phyloP scores from a whole-genome alignment of 192 early-diverging fungal species.

The Coemansia sp. region DNA sequence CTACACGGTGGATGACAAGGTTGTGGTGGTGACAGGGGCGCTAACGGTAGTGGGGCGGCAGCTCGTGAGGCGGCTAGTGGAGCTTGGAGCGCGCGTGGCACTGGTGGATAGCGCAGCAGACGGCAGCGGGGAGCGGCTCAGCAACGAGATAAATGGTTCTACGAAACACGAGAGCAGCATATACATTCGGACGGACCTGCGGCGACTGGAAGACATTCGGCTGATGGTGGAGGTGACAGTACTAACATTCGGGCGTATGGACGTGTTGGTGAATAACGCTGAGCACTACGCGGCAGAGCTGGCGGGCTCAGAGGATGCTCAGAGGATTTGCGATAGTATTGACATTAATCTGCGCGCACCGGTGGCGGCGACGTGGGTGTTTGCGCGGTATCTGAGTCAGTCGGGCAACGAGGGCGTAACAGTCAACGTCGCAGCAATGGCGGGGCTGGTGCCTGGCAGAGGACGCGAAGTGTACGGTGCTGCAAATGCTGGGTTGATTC shows the following conservation, averaged over 20 bases:
- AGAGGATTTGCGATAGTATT: conserved; percentile 20
- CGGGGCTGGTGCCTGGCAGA: conserved; percentile 26
- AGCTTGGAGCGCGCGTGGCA: conserved; percentile 18
- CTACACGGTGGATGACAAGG: conserved; percentile 27
- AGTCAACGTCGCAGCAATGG: conserved; percentile 35
- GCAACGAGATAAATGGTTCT: conserved; percentile 4
- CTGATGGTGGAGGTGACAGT: conserved; percentile 35
- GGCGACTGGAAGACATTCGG: conserved; percentile 16
- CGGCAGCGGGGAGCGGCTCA: conserved; percentile 29
- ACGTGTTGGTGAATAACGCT: conserved; percentile 36
- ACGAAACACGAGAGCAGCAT: conserved; percentile 3
- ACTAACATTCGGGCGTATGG: conserved; percentile 35
- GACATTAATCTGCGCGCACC: conserved; percentile 35
- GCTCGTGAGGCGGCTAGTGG: conserved; percentile 10
- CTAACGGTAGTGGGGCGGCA: conserved; percentile 25
- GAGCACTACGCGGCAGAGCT: conserved; percentile 20
- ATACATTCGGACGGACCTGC: conserved; percentile 24
- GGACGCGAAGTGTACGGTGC: conserved; percentile 35
- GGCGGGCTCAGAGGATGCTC: conserved; percentile 16
- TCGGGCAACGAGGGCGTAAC: conserved; percentile 19
- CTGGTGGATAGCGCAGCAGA: conserved; percentile 20
- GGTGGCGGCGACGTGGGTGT: conserved; percentile 31
- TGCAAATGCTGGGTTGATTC: conserved; percentile 32
- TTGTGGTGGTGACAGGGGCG: conserved; percentile 37
- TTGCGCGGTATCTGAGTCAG: conserved; percentile 23